Conservation (phyloP, 352 stramenopile species). For the Phytophthora hibernalis region DNA sequence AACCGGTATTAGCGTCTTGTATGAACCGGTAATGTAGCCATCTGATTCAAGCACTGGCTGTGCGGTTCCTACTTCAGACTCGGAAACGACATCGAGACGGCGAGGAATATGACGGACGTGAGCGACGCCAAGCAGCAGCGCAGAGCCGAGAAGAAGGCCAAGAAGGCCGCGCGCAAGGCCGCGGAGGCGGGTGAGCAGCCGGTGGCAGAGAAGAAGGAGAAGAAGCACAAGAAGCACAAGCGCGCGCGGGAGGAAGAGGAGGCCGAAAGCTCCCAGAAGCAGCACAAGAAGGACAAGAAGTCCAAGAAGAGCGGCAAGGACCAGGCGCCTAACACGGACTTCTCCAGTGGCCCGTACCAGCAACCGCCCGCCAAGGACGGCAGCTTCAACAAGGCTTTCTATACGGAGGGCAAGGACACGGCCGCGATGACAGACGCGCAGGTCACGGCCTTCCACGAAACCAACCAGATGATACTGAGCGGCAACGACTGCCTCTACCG, state of each 20-base stretch:
- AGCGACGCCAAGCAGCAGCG: slow-evolving; percentile 48
- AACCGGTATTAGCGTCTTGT: too few relatives aligned
- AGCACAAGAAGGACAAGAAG: slow-evolving; percentile 51
- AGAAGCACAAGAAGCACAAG: slow-evolving; percentile 41
- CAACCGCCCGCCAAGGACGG: slow-evolving; percentile 67
- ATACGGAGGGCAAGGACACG: slow-evolving; percentile 75
- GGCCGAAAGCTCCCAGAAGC: slow-evolving; percentile 53
- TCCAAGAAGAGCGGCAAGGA: slow-evolving; percentile 66
- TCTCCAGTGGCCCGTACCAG: slow-evolving; percentile 78
- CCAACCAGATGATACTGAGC: slow-evolving; percentile 86
- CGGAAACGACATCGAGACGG: slow-evolving; percentile 18
- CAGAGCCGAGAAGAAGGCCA: slow-evolving; percentile 55
- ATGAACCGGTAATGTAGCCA: slow-evolving; percentile 30
- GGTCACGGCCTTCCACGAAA: slow-evolving; percentile 86
- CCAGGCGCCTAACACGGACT: slow-evolving; percentile 47
- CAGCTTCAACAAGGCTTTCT: slow-evolving; percentile 89
- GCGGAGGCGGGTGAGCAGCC: slow-evolving; percentile 21
- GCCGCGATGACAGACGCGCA: slow-evolving; percentile 83
- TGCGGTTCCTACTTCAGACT: slow-evolving; percentile 27
- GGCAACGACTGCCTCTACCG: slow-evolving; percentile 91
- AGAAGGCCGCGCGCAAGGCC: slow-evolving; percentile 52
- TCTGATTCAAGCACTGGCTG: slow-evolving; percentile 38
- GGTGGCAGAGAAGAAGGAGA: slow-evolving; percentile 32
- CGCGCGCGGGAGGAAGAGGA: slow-evolving; percentile 41
- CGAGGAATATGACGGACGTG: slow-evolving; percentile 41